Percentiles rank a stretch among this genome's conserved stretches.
Conservation (phyloP, 2,329 filamentous ascomycete genomes). For the Pyrenophora seminiperda region DNA sequence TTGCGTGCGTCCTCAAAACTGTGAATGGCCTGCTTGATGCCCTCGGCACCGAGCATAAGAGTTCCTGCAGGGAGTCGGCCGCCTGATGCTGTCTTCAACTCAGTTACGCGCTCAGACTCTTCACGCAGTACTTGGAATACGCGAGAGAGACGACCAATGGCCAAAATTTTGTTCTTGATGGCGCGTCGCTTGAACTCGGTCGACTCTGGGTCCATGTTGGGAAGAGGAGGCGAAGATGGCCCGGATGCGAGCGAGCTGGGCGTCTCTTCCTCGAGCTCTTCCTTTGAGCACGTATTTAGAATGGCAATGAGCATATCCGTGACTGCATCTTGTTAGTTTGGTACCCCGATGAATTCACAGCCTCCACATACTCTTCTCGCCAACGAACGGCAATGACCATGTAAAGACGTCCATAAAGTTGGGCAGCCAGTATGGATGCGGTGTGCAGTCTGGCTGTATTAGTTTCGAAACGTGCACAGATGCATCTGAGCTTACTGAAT, state of each 20-base stretch:
- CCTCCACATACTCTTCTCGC: constrained; percentile 71
- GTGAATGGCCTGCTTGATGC: constrained; percentile 97
- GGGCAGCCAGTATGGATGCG: constrained; percentile 98
- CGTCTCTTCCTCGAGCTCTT: constrained; percentile 87
- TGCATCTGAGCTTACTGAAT: constrained; percentile 64
- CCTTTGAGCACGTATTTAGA: constrained; percentile 97
- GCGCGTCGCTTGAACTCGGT: constrained; percentile 93
- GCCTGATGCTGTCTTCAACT: constrained; percentile 95
- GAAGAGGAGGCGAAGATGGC: constrained; percentile 74
- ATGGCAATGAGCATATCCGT: constrained; percentile 99
- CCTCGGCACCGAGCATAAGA: constrained; percentile 96
- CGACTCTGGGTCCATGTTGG: constrained; percentile 73
- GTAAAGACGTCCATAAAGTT: constrained; percentile 99
- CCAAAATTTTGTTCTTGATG: constrained; percentile 99
- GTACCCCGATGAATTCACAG: neutral
- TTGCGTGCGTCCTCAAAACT: constrained; percentile 96
- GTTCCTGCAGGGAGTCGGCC: constrained; percentile 92
- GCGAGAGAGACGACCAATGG: constrained; percentile 92
- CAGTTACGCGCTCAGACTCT: constrained; percentile 94
- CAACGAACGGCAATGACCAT: constrained; percentile 98
- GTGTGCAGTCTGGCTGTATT: constrained; percentile 73
- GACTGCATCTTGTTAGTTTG: constrained; percentile 52
- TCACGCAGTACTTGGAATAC: constrained; percentile 98
- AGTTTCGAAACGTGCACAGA: constrained; percentile 9
- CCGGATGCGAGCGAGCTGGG: constrained; percentile 73